Conservation (phyloP, 495 filamentous ascomycete genomes). For the Aspergillus cavernicola region DNA sequence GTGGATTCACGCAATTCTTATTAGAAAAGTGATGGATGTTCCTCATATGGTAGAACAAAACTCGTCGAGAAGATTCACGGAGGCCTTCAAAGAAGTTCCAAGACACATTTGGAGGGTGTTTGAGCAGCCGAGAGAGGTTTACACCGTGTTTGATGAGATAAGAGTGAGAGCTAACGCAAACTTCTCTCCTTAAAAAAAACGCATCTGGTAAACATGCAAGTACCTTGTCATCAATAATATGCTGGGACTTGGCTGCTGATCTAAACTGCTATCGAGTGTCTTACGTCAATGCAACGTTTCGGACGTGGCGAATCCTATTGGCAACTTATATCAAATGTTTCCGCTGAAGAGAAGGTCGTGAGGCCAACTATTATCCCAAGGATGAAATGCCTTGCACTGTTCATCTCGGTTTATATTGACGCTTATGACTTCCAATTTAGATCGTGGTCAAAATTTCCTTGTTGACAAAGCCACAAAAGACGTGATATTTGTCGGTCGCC, state of each 20-base stretch:
- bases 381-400: too few relatives aligned
- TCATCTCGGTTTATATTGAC: too few relatives aligned
- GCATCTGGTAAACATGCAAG: background rate
- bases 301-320: background rate
- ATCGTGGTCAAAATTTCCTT: too few relatives aligned
- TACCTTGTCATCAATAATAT: background rate
- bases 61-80: conserved; percentile 66
- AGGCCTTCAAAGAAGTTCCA: conserved; percentile 75
- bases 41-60: conserved; percentile 73
- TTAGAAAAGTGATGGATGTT: conserved; percentile 78
- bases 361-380: background rate
- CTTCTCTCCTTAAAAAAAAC: background rate
- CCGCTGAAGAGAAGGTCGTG: background rate
- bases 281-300: conserved; percentile 7
- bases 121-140: conserved; percentile 65
- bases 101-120: conserved; percentile 74
- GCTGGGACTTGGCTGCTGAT: background rate
- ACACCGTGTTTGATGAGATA: conserved; percentile 44
- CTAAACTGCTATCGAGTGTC: background rate
- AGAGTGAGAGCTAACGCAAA: conserved; percentile 16
- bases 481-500: too few relatives aligned
- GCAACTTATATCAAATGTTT: background rate
- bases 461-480: too few relatives aligned
- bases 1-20: conserved; percentile 78
- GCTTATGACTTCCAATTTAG: too few relatives aligned